A percentile compares a stretch with the other conserved stretches of the same genome.
phyloP scores from a whole-genome alignment of 1,284 basidiomycete species.

The Sanghuangporus sanghuang region DNA sequence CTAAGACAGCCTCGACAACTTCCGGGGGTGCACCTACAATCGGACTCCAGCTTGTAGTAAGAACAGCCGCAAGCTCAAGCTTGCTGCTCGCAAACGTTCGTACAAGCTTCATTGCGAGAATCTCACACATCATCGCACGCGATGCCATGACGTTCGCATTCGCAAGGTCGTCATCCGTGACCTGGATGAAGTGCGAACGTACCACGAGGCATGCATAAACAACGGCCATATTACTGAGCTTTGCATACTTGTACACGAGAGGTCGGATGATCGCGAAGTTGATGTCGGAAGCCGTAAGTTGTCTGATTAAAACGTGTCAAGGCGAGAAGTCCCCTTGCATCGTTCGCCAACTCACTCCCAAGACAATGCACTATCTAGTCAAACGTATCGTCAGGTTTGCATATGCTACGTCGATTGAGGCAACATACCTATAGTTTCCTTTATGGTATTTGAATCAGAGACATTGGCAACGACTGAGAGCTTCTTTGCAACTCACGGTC shows the following conservation, averaged over 20 bases:
- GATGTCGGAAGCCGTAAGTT: conserved; percentile 78
- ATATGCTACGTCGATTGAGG: not conserved
- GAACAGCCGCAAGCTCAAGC: conserved; percentile 66
- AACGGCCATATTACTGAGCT: conserved; percentile 64
- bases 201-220: conserved; percentile 73
- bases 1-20: conserved; percentile 59
- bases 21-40: conserved; percentile 71
- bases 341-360: conserved; percentile 62
- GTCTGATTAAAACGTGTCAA: conserved; percentile 36
- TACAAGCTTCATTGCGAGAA: conserved; percentile 83
- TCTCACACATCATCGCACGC: conserved; percentile 77
- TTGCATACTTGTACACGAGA: conserved; percentile 73
- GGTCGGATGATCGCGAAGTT: conserved; percentile 82
- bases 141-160: conserved; percentile 66
- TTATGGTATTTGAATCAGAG: conserved; percentile 19
- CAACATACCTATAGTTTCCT: conserved; percentile 51
- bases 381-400: conserved; percentile 8
- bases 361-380: conserved; percentile 66
- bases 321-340: not conserved
- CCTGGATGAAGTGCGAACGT: conserved; percentile 47
- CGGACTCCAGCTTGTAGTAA: conserved; percentile 78
- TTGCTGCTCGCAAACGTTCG: conserved; percentile 67
- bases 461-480: not conserved
- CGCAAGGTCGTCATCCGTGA: conserved; percentile 62
- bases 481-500: conserved; percentile 40